A percentile compares a stretch with the other conserved stretches of the same genome.
phyloP scores from a whole-genome alignment of 441 rosid genomes.

The Melastoma candidum region DNA sequence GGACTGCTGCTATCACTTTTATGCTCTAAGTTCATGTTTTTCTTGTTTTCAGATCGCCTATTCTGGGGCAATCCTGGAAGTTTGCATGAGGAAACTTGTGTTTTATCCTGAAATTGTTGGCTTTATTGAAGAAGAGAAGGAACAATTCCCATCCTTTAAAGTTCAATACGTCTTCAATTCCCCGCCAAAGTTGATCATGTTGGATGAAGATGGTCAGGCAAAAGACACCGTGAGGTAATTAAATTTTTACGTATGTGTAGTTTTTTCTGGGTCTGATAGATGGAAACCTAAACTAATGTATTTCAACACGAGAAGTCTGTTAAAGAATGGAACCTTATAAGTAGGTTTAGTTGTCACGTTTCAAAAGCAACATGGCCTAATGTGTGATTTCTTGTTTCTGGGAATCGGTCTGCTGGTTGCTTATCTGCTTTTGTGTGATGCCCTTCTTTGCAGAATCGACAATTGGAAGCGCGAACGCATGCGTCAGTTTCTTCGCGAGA shows the following conservation, averaged over 20 bases:
- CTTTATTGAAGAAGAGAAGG: constrained; percentile 87
- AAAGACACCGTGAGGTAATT: constrained; percentile 75
- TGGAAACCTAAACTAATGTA: background rate
- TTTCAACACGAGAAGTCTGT: too few relatives aligned
- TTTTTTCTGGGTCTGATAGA: background rate
- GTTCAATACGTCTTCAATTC: constrained; percentile 75
- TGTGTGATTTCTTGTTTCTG: background rate
- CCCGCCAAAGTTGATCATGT: constrained; percentile 83
- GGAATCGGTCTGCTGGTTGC: background rate
- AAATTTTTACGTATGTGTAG: constrained; percentile 1
- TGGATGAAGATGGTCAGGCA: constrained; percentile 63
- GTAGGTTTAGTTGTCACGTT: background rate
- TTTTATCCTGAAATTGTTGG: constrained; percentile 87
- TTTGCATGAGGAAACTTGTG: constrained; percentile 85
- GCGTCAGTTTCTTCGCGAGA: constrained; percentile 62
- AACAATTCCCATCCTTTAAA: constrained; percentile 55
- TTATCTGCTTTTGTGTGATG: background rate
- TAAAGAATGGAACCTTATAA: background rate
- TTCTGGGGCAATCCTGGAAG: constrained; percentile 78
- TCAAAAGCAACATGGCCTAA: background rate
- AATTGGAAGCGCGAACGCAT: constrained; percentile 94
- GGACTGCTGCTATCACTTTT: background rate
- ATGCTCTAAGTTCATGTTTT: background rate
- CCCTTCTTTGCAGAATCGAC: constrained; percentile 53
- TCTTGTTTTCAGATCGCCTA: constrained; percentile 38